Evolutionary conservation across 768 basidiomycete species (phyloP), one percentile per base, ranked within the genome.

Genomic region (Pisolithus microcarpus): DNA sequence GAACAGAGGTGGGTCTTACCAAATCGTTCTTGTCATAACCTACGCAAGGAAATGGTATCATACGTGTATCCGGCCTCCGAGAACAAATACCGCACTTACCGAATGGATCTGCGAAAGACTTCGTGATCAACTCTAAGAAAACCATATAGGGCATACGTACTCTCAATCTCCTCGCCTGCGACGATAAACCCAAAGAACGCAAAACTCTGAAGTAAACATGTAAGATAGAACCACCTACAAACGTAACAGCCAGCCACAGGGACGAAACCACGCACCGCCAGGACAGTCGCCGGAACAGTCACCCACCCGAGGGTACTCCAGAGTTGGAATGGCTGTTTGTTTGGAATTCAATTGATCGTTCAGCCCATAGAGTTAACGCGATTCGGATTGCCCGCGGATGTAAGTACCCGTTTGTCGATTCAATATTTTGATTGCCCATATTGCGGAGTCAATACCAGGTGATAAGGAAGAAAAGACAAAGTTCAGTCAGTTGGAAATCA

Each of bases 1-100:
- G 39, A 40, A 6, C n/a, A 18, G 18, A 21, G 19, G 21, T 18
- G 21, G 7, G 15, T 18, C 76, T 54, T 54, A 81, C 79, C 50
- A 86, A 71, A 58, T 86, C 85, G 61, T 87, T 86, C 64, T 81
- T 83, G 66, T 85, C 85, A 58, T 85, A 85, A 47, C 83, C 68
- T 68, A 49, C 31, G 48, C 52, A 16, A 46, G n/a, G 28, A 19
- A 4, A 24, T 16, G 15, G 19, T 5, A 34, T 26, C 28, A 23
- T 23, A 40, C 23, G 38, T 34, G 45, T 44, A 4, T 11, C 15
- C 3, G 16, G 8, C 30, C 43, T 53, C 31, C 38, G 23, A 52
- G 37, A 28, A 24, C 18, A 48, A 36, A 34, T 38, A 30, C 26
- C 24, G 34, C 19, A 51, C 67, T 60, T 56, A 64, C 71, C 76